Base-by-base conservation (phyloP, 768 basidiomycete genomes). In the Neoboletus brunneissimus region DNA sequence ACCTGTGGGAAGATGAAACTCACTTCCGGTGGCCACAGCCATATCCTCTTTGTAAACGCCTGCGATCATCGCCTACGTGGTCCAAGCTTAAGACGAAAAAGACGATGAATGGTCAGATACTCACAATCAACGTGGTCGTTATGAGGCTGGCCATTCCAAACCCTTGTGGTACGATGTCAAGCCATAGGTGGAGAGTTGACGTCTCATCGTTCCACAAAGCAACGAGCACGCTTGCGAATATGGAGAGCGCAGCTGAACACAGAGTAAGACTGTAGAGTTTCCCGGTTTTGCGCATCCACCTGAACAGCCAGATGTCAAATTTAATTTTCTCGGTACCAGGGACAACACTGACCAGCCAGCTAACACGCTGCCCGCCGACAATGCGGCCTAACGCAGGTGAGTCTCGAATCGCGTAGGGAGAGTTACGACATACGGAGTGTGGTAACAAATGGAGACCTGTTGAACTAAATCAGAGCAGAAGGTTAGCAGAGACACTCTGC, bases 11-110 rank as follows among this genome's bases (percentile, higher is more conserved):
- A 59, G 34, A 49, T 52, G 52, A 29, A 61, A 77, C 89, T 76
- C 74, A 94, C 93, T 89, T 70, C 93, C 93, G 34, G 89, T 95
- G 50, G 91, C 92, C 42, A 96, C 85, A 12, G 93, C 86, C 79
- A 91, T 83, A 62, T 94, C 91, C 68, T 88, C 82, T 66, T 86
- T 85, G 57, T 82, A 77, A 40, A 95, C 89, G 44, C 83, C 80
- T 25, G 93, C 83, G 55, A 96, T 94, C 81, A 97, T 86, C 15
- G 93, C 94, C 91, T 93, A 65, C 49, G 57, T 53, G 41, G 47
- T 53, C 55, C 23, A 32, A 54, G 35, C 32, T 46, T 29, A 47
- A 49, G 50, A 57, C 56, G 37, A 27, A 55, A 22, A 27, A 27
- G 27, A 51, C 40, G 41, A 53, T 59, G 49, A 22, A n/a, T 32